Evolutionary conservation across 768 basidiomycete genomes (phyloP), one percentile per base, ranked within the genome.

Genomic region (Termitomyces sp.): DNA sequence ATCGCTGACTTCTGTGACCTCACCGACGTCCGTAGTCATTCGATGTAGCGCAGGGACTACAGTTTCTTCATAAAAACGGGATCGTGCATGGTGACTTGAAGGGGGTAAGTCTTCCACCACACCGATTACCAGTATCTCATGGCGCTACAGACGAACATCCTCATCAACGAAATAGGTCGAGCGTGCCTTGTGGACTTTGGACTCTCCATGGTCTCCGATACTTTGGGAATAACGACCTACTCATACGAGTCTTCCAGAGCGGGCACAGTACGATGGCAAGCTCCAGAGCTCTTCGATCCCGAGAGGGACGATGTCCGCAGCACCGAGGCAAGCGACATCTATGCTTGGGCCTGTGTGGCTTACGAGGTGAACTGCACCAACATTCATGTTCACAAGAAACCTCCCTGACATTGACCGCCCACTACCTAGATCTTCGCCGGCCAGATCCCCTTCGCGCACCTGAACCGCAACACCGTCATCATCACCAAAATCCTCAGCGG

Each of bases 51-150:
- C 55, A 51, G n/a, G 60, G 60, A 22, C 11, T 61, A 4, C 36
- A 45, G 12, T 61, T 56, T 36, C 35, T 57, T 7, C 61, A 62
- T 20, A 33, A 58, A 32, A 58, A 58, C 15, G 61, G 57, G 9
- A 53, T 62, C 5, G 44, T 62, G 13, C 61, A 62, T 28, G 61
- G 60, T 7, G 40, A 62, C 40, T 33, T 62, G 33, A 54, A 58
- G 22, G 61, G 61, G 42, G 56, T 62, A 32, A 28, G 61, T 54
- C 28, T 1, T 11, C 11, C 16, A 33, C 45, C 13, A 24, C 13
- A 8, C 1, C 24, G 5, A 12, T 42, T 2, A 7, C 20, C 0
- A 18, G 36, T 24, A 45, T 24, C 39, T 50, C 22, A 45, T 16
- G 4, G 33, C 12, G 18, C 18, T 32, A 40, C 35, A 62, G 61